These are phyloP conservation scores for Cryptococcus maquisensis DNA, from an alignment of 1,284 basidiomycete genomes.

Conservation along the genomic window DNA sequence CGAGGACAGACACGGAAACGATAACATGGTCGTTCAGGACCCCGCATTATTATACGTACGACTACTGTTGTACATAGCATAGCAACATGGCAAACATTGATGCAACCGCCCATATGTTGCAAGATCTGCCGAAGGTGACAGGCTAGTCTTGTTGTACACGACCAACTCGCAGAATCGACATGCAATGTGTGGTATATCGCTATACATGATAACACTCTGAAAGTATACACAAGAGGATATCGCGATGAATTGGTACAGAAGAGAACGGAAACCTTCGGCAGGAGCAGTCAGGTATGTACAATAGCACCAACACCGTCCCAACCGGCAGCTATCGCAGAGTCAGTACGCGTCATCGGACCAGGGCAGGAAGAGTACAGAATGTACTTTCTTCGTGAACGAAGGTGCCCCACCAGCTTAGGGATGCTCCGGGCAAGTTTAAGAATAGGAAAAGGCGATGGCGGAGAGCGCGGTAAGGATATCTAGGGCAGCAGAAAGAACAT, in stretches of 20 bases:
- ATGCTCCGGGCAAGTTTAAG: conserved; percentile 65
- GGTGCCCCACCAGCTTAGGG: conserved; percentile 85
- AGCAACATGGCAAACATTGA: too few species aligned
- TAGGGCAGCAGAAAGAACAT: conserved; percentile 52
- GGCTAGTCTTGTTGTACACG: too few species aligned
- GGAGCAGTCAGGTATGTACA: conserved; percentile 14
- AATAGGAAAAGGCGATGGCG: conserved; percentile 82
- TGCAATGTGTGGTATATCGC: too few species aligned
- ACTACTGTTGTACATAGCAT: too few species aligned
- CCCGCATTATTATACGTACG: too few species aligned
- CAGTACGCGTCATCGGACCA: background rate
- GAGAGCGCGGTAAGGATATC: conserved; percentile 64
- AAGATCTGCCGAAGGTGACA: too few species aligned
- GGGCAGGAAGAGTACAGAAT: conserved; percentile 10
- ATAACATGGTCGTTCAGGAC: too few species aligned
- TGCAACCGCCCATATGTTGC: too few species aligned
- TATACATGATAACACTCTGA: too few species aligned
- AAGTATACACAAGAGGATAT: too few species aligned
- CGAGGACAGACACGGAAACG: too few species aligned
- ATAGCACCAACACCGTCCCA: conserved; percentile 18
- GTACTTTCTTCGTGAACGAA: conserved; percentile 53
- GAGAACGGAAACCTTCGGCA: conserved; percentile 17
- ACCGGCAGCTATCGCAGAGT: conserved; percentile 20
- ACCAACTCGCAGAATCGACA: too few species aligned
- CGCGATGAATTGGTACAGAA: background rate